phyloP scores from a whole-genome alignment of 208 protist species.

The Wallacemonas sp. region DNA sequence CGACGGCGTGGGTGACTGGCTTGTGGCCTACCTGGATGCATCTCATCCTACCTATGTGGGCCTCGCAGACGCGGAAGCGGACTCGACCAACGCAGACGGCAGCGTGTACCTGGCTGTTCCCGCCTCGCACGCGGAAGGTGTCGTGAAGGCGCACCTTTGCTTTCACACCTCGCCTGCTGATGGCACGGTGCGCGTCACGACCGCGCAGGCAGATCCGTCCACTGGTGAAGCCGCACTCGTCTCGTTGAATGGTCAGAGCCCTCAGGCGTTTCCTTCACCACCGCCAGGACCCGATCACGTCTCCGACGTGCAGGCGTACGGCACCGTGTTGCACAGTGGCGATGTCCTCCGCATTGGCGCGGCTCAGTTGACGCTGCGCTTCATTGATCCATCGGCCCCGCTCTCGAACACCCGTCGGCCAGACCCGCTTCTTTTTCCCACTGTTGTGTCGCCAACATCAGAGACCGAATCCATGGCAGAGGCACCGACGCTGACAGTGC shows the following conservation, averaged over 20 bases:
- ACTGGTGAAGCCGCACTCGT: slow-evolving; percentile 21
- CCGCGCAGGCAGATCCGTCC: neutral
- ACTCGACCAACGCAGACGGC: neutral
- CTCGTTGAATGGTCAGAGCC: slow-evolving; percentile 39
- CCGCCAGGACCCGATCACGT: too few species aligned
- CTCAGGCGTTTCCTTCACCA: too few species aligned
- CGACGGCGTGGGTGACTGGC: slow-evolving; percentile 70
- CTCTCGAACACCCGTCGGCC: too few species aligned
- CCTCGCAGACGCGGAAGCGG: slow-evolving; percentile 4
- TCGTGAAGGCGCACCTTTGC: neutral
- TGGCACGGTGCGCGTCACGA: slow-evolving; percentile 27
- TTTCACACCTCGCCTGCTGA: neutral
- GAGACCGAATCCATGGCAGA: too few species aligned
- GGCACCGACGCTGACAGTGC: too few species aligned
- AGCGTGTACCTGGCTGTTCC: neutral
- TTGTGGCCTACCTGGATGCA: slow-evolving; percentile 50
- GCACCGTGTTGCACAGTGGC: slow-evolving; percentile 56
- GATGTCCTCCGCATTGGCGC: slow-evolving; percentile 58
- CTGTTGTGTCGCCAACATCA: too few species aligned
- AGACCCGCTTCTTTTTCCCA: too few species aligned
- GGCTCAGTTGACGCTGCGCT: slow-evolving; percentile 47
- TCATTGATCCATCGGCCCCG: slow-evolving; percentile 50
- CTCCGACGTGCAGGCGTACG: too few species aligned
- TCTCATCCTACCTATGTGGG: slow-evolving; percentile 38
- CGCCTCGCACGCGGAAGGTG: neutral